phyloP scores from a whole-genome alignment of 352 stramenopile species.

The Achlya hypogyna region DNA sequence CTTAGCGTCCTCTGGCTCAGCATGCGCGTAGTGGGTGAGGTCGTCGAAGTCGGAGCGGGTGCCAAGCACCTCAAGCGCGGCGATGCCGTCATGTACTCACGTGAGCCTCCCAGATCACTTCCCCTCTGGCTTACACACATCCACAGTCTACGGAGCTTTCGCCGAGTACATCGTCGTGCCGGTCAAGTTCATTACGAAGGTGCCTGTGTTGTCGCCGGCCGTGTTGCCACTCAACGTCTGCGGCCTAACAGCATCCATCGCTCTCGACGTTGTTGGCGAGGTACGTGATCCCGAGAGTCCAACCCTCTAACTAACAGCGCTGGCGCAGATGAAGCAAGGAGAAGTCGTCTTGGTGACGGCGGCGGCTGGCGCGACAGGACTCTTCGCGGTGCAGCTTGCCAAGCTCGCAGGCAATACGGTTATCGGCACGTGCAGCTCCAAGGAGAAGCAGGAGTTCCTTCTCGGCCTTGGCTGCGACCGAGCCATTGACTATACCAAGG shows the following conservation, averaged over 20 bases:
- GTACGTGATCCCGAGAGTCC: background rate
- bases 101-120: background rate
- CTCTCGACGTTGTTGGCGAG: conserved; percentile 4
- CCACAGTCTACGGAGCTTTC: conserved; percentile 9
- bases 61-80: conserved; percentile 13
- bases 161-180: conserved; percentile 13
- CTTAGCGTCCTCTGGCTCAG: background rate
- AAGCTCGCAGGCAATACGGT: conserved; percentile 14
- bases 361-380: conserved; percentile 21
- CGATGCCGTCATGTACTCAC: conserved; percentile 2
- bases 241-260: conserved; percentile 12
- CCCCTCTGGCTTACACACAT: background rate
- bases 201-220: background rate
- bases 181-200: conserved; percentile 4
- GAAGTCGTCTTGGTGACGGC: conserved; percentile 26
- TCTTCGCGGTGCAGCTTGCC: conserved; percentile 19
- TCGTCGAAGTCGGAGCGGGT: background rate
- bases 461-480: conserved; percentile 13
- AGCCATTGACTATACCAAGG: conserved; percentile 18
- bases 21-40: background rate
- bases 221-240: conserved; percentile 9
- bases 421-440: conserved; percentile 20
- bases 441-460: conserved; percentile 16
- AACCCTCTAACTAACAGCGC: background rate
- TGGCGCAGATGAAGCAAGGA: conserved; percentile 29